These are phyloP conservation scores for Solanum dulcamara DNA, from an alignment of 257 asterid genomes.

Conservation along the genomic window DNA sequence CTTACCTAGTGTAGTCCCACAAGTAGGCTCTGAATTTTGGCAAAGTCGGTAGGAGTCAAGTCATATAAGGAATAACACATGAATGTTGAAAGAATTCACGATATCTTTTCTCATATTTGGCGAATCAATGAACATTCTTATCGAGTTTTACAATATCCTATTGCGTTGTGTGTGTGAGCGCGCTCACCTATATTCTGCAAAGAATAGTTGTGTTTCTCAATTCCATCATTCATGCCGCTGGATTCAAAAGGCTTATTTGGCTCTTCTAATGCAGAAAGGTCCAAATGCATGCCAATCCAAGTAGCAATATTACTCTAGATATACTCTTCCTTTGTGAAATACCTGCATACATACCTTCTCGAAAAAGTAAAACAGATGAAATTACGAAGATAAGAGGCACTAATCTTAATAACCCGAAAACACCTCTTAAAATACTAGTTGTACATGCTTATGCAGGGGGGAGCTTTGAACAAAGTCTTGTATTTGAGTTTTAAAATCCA, in stretches of 20 bases:
- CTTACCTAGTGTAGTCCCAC: not conserved
- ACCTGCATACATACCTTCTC: constrained; percentile 9
- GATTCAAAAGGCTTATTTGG: not conserved
- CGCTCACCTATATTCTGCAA: not conserved
- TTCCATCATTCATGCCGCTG: not conserved
- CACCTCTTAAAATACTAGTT: not conserved
- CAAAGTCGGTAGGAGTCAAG: not conserved
- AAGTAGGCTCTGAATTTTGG: not conserved
- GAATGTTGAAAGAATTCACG: not conserved
- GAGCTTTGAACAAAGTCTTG: not conserved
- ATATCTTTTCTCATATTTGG: not conserved
- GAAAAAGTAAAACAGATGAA: not conserved
- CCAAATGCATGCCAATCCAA: constrained; percentile 14
- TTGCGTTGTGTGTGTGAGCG: not conserved
- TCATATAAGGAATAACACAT: not conserved
- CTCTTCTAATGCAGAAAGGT: not conserved
- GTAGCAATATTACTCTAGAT: constrained; percentile 1
- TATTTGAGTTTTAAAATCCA: not conserved
- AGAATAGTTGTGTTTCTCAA: not conserved
- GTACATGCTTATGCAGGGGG: not conserved
- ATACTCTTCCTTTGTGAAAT: constrained; percentile 13
- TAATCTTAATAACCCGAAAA: not conserved
- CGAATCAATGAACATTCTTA: not conserved
- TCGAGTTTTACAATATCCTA: not conserved
- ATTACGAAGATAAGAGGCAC: not conserved